Evolutionary conservation across 1,139 yeast genomes (phyloP), one percentile per base, ranked within the genome.

Genomic region (Suhomyces choctaworum): DNA sequence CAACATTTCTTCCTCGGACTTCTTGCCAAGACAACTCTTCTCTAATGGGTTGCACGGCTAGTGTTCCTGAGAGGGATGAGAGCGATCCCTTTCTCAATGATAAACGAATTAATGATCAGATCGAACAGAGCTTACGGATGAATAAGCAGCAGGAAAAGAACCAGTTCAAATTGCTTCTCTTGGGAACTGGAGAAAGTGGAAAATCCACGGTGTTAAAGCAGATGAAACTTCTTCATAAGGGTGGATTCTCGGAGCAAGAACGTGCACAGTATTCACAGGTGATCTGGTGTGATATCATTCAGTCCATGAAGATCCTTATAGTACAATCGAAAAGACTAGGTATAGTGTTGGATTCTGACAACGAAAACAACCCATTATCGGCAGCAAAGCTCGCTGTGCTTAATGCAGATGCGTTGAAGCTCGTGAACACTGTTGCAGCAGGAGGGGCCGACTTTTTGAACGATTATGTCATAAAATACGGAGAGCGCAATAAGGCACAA

Each of bases 121-220:
- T 87, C 35, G 94, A 86, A 46, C 82, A 78, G 48, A 69, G 79
- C 27, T 60, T 86, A 42, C 73, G 71, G 45, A 64, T 70, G 47
- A 77, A 75, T 40, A 73, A 73, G 45, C 76, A 73, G 43, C 64
- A 67, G 39, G 78, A 57, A 25, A 60, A 59, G 39, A 57, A 62
- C 24, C 82, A 74, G 48, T 73, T 81, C 36, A 84, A 83, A 54
- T 66, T 90, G 40, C 62, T 90, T 31, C 64, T 89, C 13, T 63
- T 89, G 19, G 98, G 98, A 16, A 90, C 97, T 0, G 98, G 98
- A 6, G 99, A 92, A 60, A 81, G 92, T 37, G 98, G 99, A 6
- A 92, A 92, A 58, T 86, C 96, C 3, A 92, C 99, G 0, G 95
- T 92, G n/a, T 66, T 92, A 44, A 94, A 92, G 58, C 98, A 94